phyloP scores from a whole-genome alignment of 2,329 filamentous ascomycete species.

The Dactylellina haptotyla region DNA sequence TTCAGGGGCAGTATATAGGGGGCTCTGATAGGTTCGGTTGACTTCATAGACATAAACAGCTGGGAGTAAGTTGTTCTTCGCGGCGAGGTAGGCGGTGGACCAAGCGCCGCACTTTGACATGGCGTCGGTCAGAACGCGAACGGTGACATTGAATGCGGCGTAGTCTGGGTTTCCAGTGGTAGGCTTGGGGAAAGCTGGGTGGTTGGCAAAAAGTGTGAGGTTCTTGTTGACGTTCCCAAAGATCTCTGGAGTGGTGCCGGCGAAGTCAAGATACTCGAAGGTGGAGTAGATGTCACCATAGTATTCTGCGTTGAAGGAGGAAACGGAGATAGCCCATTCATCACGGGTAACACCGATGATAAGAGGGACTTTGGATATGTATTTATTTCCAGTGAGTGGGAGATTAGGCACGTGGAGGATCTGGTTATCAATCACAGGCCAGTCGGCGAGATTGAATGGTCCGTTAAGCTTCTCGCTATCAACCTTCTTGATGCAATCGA shows the following conservation, averaged over 20 bases:
- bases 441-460: neutral
- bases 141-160: constrained; percentile 60
- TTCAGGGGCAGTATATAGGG: constrained; percentile 59
- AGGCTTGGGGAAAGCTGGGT: constrained; percentile 44
- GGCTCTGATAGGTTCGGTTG: constrained; percentile 62
- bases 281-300: constrained; percentile 54
- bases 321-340: constrained; percentile 60
- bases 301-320: constrained; percentile 56
- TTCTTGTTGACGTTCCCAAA: constrained; percentile 43
- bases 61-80: constrained; percentile 58
- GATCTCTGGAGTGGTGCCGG: constrained; percentile 38
- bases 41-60: constrained; percentile 61
- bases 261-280: constrained; percentile 50
- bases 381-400: constrained; percentile 57
- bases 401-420: constrained; percentile 56
- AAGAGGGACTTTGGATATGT: constrained; percentile 59
- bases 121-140: constrained; percentile 59
- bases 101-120: constrained; percentile 61
- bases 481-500: constrained; percentile 17
- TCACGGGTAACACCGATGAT: constrained; percentile 62
- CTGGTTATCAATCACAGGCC: constrained; percentile 58
- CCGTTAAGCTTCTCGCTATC: neutral
- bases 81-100: constrained; percentile 60
- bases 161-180: constrained; percentile 44
- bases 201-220: constrained; percentile 55